Conservation (phyloP, 257 asterid genomes). For the Haberlea rhodopensis region DNA sequence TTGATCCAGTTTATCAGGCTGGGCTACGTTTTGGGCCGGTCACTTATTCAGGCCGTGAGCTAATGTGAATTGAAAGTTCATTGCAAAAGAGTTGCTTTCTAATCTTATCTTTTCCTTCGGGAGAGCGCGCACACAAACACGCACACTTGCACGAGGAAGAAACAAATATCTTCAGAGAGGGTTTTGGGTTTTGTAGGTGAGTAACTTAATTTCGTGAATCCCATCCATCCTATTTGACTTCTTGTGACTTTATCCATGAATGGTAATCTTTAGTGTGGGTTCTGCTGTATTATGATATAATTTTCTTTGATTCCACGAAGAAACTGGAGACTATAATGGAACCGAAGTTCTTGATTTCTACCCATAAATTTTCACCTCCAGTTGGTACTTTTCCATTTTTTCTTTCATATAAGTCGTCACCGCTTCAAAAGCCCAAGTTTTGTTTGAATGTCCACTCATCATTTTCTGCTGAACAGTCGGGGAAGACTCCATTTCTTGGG, state of each 20-base stretch:
- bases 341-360: conserved; percentile 45
- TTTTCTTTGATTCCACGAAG: conserved; percentile 19
- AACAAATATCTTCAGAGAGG: too few species aligned
- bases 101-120: too few species aligned
- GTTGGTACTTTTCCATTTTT: conserved; percentile 47
- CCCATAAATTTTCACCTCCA: conserved; percentile 51
- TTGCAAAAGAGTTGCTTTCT: too few species aligned
- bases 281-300: conserved; percentile 23
- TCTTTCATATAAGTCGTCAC: conserved; percentile 42
- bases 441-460: conserved; percentile 28
- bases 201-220: conserved; percentile 2
- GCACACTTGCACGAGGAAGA: too few species aligned
- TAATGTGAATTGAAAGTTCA: too few species aligned
- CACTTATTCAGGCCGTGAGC: too few species aligned
- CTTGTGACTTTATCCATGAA: not conserved
- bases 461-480: conserved; percentile 29
- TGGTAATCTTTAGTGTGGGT: conserved; percentile 23
- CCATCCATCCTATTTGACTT: conserved; percentile 21
- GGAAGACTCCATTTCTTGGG: conserved; percentile 54
- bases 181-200: too few species aligned
- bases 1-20: too few species aligned
- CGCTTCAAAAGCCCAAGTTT: conserved; percentile 41
- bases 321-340: conserved; percentile 47
- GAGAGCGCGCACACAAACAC: too few species aligned
- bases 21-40: too few species aligned